Evolutionary conservation across 2,329 filamentous ascomycete species (phyloP), one percentile per base, ranked within the genome.

Genomic region (Daldinia eschscholtzii): DNA sequence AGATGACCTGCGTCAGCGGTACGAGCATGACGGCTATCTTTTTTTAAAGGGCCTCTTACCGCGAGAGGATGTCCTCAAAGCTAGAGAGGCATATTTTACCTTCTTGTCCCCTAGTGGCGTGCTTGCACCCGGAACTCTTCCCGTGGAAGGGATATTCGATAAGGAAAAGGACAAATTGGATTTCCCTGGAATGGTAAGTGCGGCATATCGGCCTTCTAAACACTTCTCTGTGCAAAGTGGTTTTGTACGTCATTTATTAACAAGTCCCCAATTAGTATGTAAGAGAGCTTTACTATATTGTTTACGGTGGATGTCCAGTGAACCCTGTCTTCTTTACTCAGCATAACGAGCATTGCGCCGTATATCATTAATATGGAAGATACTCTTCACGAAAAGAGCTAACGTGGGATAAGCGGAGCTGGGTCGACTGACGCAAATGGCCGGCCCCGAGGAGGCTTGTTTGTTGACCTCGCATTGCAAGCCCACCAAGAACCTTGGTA

Each of bases 401-500:
- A 37, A 70, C 37, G 33, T 39, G n/a, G 10, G 28, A 44, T 15
- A 30, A 72, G 70, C 56, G 71, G 72, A 2, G 71, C 72, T 1
- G 72, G 72, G 12, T 80, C 66, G 72, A 63, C 76, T 1, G 75
- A 79, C 3, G 79, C 80, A 64, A 80, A 42, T 74, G 78, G 71
- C 12, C 70, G 71, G 4, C 72, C 72, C 2, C 70, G 70, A 1
- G 72, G 72, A 9, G 72, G 70, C 3, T 44, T 68, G 12, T 73
- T 74, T 64, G 83, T 86, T 5, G 82, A 85, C 41, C 76, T 85
- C 6, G 87, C 87, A 0, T 76, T 89, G 13, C 78, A 85, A 64
- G 87, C 87, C 0, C 87, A 90, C 67, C 80, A 80, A 0, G 79
- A 84, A 64, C 76, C 81, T 6, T 87, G 84, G 84, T 87, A 89